A percentile compares a stretch with the other conserved stretches of the same genome.
Evolutionary conservation across 2,329 filamentous ascomycete species (phyloP).

Genomic region (Fusarium pseudonygamai): DNA sequence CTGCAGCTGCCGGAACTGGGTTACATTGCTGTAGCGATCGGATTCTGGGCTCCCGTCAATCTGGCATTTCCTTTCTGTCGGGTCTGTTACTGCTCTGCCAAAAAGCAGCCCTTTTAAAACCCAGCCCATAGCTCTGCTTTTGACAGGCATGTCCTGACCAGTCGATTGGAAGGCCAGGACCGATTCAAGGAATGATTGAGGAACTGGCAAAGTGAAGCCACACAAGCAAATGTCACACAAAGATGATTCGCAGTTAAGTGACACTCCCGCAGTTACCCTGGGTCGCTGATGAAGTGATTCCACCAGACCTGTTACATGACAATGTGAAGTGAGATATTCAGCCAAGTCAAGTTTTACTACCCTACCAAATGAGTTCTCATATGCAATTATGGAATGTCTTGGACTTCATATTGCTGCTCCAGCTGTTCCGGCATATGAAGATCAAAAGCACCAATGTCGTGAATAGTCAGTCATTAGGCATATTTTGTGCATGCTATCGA

Average conservation of each 20-base stretch:
- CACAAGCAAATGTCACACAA: not conserved
- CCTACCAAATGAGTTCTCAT: not conserved
- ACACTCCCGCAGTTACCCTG: constrained; percentile 24
- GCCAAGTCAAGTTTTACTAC: not conserved
- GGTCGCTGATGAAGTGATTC: constrained; percentile 1
- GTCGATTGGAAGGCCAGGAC: not conserved
- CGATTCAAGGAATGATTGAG: not conserved
- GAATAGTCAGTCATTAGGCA: not conserved
- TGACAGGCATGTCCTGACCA: constrained; percentile 2
- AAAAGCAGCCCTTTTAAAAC: constrained; percentile 17
- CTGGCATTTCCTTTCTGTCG: constrained; percentile 13
- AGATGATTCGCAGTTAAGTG: not conserved
- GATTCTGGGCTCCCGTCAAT: constrained; percentile 16
- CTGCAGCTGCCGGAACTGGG: constrained; percentile 18
- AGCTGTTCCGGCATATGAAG: constrained; percentile 11
- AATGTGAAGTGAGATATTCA: constrained; percentile 22
- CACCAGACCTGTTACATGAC: constrained; percentile 17
- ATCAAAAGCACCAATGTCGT: not conserved
- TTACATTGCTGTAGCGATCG: not conserved
- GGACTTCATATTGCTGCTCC: not conserved
- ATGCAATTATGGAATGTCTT: not conserved
- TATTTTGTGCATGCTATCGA: not conserved
- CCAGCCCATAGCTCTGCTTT: constrained; percentile 16
- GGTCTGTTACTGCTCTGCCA: not conserved
- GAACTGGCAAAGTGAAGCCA: not conserved